Conservation (phyloP, 495 filamentous ascomycete genomes). For the Hypoxylon trugodes region DNA sequence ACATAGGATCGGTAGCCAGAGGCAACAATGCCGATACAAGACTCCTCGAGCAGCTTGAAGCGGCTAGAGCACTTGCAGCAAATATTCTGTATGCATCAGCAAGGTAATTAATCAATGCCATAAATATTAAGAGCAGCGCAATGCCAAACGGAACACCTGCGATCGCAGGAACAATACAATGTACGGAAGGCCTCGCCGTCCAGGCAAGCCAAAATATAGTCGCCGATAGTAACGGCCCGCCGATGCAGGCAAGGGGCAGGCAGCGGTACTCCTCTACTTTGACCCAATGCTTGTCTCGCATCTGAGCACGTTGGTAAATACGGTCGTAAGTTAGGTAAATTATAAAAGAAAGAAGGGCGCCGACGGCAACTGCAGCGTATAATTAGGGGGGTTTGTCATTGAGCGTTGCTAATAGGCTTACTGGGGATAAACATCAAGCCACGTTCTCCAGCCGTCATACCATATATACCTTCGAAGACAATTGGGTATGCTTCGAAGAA, state of each 20-base stretch:
- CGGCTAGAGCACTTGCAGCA: conserved; percentile 71
- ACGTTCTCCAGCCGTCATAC: conserved; percentile 47
- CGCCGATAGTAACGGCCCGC: conserved; percentile 65
- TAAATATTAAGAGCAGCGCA: conserved; percentile 71
- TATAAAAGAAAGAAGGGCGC: conserved; percentile 50
- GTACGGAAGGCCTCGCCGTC: conserved; percentile 62
- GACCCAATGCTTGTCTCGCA: conserved; percentile 52
- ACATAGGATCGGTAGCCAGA: conserved; percentile 7
- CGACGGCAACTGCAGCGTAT: conserved; percentile 19
- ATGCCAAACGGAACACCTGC: conserved; percentile 70
- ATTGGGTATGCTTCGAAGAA: conserved; percentile 69
- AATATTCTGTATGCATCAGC: conserved; percentile 76
- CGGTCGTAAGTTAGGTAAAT: conserved; percentile 59
- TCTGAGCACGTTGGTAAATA: neutral
- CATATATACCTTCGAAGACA: conserved; percentile 60
- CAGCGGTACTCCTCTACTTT: conserved; percentile 64
- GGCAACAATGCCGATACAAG: conserved; percentile 67
- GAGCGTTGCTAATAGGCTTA: too few relatives aligned
- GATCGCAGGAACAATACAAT: conserved; percentile 68
- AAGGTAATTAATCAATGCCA: conserved; percentile 72
- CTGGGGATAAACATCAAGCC: conserved; percentile 47
- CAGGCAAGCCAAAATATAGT: conserved; percentile 75
- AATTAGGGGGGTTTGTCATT: too few relatives aligned
- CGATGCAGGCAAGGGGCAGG: conserved; percentile 69
- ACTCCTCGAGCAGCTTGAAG: conserved; percentile 62